phyloP scores from a whole-genome alignment of 2,329 filamentous ascomycete genomes.

The Fusarium palustre region DNA sequence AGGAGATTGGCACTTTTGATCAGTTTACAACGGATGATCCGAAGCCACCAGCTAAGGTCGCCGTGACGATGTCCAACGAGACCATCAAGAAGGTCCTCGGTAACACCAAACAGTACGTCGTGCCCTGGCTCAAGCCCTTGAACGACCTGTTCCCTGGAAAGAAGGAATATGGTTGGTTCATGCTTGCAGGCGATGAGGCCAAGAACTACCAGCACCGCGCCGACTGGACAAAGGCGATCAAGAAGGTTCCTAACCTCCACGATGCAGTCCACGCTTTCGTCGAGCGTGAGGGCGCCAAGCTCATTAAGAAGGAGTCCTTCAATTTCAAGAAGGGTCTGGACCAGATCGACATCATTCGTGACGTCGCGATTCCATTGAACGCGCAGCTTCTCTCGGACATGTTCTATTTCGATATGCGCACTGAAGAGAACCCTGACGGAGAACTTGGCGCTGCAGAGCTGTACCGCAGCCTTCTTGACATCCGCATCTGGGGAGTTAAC shows the following conservation, averaged over 20 bases:
- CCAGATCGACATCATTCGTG: conserved; percentile 59
- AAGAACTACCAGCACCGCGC: conserved; percentile 50
- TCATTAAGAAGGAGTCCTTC: conserved; percentile 57
- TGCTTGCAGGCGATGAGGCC: conserved; percentile 53
- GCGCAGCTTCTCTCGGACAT: conserved; percentile 66
- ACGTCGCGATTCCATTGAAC: conserved; percentile 70
- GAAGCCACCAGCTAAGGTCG: conserved; percentile 49
- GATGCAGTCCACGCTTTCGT: conserved; percentile 50
- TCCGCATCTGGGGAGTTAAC: conserved; percentile 61
- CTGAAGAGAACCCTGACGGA: conserved; percentile 64
- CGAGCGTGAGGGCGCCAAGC: conserved; percentile 50
- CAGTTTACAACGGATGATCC: conserved; percentile 52
- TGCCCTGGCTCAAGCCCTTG: conserved; percentile 51
- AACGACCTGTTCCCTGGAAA: conserved; percentile 52
- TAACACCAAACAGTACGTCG: conserved; percentile 50
- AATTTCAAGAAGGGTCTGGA: conserved; percentile 52
- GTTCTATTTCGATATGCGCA: conserved; percentile 70
- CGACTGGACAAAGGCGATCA: conserved; percentile 49
- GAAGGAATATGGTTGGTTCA: conserved; percentile 55
- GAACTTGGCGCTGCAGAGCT: conserved; percentile 55
- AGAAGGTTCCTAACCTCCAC: conserved; percentile 51
- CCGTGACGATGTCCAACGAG: conserved; percentile 44
- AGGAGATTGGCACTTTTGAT: conserved; percentile 53
- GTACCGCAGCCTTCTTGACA: conserved; percentile 57
- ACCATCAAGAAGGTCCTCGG: conserved; percentile 51